Conservation (phyloP, 371 early-diverging fungal genomes). For the Caulochytrium protostelioides region DNA sequence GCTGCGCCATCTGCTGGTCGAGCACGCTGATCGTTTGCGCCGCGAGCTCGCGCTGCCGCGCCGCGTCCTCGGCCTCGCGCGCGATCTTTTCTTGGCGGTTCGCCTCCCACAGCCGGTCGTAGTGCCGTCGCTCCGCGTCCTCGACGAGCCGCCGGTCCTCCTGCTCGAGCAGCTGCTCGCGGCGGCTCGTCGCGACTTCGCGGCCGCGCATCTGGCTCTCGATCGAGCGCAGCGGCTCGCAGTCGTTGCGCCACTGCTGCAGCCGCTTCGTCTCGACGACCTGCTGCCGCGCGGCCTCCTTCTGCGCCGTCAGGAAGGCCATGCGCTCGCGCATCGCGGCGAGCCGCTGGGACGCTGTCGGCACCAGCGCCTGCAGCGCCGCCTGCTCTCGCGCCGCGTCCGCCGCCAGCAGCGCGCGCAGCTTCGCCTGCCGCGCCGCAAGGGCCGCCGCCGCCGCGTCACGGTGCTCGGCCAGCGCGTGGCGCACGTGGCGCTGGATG, state of each 20-base stretch:
- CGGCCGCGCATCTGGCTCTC: slow-evolving; percentile 14
- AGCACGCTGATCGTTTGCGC: slow-evolving; percentile 12
- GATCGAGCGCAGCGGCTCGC: slow-evolving; percentile 22
- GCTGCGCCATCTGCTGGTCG: slow-evolving; percentile 11
- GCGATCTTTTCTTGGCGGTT: slow-evolving; percentile 21
- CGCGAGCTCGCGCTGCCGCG: slow-evolving; percentile 7
- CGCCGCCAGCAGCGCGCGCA: slow-evolving; percentile 8
- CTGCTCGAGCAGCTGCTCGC: slow-evolving; percentile 16
- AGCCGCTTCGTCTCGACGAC: slow-evolving; percentile 21
- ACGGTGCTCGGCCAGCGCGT: too few relatives aligned
- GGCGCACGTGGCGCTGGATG: too few relatives aligned
- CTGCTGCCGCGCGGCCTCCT: slow-evolving; percentile 20
- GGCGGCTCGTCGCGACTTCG: slow-evolving; percentile 13
- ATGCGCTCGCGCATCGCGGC: slow-evolving; percentile 17
- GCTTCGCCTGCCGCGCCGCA: too few relatives aligned
- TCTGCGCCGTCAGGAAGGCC: slow-evolving; percentile 10
- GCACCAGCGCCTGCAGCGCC: slow-evolving; percentile 10
- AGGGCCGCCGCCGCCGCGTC: too few relatives aligned
- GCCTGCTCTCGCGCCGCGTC: slow-evolving; percentile 12
- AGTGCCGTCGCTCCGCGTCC: slow-evolving; percentile 15
- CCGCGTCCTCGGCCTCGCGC: slow-evolving; percentile 15
- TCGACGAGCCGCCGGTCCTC: slow-evolving; percentile 4
- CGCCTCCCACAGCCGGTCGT: slow-evolving; percentile 23
- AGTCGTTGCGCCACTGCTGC: slow-evolving; percentile 22
- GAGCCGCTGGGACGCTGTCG: slow-evolving; percentile 12